A percentile compares a stretch with the other conserved stretches of the same genome.
phyloP scores from a whole-genome alignment of 352 stramenopile species.

The Phytophthora idaei region DNA sequence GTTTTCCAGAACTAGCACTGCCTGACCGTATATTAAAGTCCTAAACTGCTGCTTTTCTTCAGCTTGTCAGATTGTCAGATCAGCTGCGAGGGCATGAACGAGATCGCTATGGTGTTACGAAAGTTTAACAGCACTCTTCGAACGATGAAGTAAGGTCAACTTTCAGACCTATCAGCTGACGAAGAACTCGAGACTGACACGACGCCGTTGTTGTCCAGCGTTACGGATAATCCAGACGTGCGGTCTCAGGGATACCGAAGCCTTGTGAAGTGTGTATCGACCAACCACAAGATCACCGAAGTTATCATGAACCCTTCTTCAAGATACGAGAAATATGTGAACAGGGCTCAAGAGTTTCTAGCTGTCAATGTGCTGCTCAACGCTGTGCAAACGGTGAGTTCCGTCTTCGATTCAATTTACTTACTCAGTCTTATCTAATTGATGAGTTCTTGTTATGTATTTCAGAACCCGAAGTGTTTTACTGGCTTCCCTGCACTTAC shows the following conservation, averaged over 20 bases:
- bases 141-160: conserved; percentile 38
- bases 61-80: conserved; percentile 52
- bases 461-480: conserved; percentile 27
- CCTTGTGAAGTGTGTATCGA: conserved; percentile 48
- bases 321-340: conserved; percentile 40
- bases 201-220: conserved; percentile 13
- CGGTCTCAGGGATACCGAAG: conserved; percentile 47
- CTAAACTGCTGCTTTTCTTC: conserved; percentile 1
- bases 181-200: not conserved
- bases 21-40: not conserved
- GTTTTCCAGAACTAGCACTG: conserved; percentile 2
- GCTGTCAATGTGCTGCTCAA: conserved; percentile 51
- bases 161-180: not conserved
- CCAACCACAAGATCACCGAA: conserved; percentile 47
- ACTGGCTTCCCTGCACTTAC: conserved; percentile 48
- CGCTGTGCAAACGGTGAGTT: conserved; percentile 33
- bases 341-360: conserved; percentile 39
- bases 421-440: not conserved
- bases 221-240: conserved; percentile 51
- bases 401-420: not conserved
- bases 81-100: conserved; percentile 47
- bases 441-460: not conserved
- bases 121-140: conserved; percentile 63
- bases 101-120: conserved; percentile 35
- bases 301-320: conserved; percentile 36